Conservation (phyloP, 495 filamentous ascomycete species). For the Lasiosphaeriaceae sp. region DNA sequence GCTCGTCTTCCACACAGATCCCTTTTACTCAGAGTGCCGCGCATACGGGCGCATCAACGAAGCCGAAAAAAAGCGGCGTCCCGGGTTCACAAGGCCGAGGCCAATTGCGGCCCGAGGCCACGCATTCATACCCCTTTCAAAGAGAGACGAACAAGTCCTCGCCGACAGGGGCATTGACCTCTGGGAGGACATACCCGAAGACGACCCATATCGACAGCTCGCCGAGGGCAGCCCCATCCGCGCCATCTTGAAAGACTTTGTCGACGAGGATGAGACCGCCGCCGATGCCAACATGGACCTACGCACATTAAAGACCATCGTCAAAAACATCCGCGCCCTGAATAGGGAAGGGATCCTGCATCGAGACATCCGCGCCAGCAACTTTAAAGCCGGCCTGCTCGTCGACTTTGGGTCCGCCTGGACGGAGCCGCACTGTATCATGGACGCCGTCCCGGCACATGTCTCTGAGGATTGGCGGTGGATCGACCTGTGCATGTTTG, state of each 20-base stretch:
- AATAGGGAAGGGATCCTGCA: not conserved
- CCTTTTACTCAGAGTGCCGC: not conserved
- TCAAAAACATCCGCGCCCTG: not conserved
- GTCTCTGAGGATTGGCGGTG: not conserved
- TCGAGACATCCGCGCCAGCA: not conserved
- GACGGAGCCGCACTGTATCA: not conserved
- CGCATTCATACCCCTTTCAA: not conserved
- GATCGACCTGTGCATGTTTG: not conserved
- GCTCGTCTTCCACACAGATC: not conserved
- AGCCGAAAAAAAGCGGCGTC: not conserved
- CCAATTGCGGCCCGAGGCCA: not conserved
- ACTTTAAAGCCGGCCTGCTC: not conserved
- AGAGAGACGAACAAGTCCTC: not conserved
- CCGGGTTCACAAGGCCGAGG: not conserved
- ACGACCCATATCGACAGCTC: not conserved
- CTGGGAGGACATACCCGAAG: not conserved
- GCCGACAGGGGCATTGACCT: not conserved
- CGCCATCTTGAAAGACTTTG: not conserved
- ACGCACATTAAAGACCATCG: not conserved
- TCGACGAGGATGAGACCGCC: not conserved
- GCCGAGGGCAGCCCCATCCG: not conserved
- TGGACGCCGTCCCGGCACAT: not conserved
- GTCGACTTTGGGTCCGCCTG: not conserved
- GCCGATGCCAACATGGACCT: not conserved
- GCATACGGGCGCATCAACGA: not conserved